phyloP scores from a whole-genome alignment of 805 yeast species.

The Lachancea dasiensis region DNA sequence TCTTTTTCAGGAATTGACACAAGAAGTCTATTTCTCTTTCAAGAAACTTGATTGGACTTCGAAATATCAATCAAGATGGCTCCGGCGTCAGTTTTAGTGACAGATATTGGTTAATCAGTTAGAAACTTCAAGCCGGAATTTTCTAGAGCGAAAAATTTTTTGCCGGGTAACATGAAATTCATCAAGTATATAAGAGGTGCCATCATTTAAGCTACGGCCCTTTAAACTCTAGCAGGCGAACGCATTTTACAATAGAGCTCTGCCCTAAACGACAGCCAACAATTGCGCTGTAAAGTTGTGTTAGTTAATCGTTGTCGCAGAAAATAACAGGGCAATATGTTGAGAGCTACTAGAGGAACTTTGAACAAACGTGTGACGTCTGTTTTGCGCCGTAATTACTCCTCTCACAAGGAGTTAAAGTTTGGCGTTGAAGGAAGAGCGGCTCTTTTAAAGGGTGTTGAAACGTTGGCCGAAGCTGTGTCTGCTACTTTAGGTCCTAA shows the following conservation, averaged over 20 bases:
- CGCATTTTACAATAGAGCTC: background rate
- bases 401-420: conserved; percentile 82
- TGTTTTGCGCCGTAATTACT: conserved; percentile 28
- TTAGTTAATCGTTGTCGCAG: background rate
- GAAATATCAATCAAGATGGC: too few species aligned
- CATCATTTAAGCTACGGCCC: background rate
- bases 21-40: too few species aligned
- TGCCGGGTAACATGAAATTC: background rate
- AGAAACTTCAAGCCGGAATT: conserved; percentile 3
- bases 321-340: conserved; percentile 1
- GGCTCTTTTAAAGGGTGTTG: conserved; percentile 87
- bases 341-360: conserved; percentile 10
- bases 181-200: background rate
- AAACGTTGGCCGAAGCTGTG: conserved; percentile 91
- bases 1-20: too few species aligned
- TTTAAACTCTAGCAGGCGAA: too few species aligned
- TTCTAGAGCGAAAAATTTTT: conserved; percentile 9
- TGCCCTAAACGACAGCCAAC: too few species aligned
- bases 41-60: too few species aligned
- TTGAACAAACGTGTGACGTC: conserved; percentile 6
- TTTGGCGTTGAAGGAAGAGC: conserved; percentile 98
- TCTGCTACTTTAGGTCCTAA: conserved; percentile 96
- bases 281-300: too few species aligned
- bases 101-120: too few species aligned
- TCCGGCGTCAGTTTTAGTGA: too few species aligned